Evolutionary conservation across 2,329 filamentous ascomycete genomes (phyloP).

Genomic region (Aspergillus novofumigatus): DNA sequence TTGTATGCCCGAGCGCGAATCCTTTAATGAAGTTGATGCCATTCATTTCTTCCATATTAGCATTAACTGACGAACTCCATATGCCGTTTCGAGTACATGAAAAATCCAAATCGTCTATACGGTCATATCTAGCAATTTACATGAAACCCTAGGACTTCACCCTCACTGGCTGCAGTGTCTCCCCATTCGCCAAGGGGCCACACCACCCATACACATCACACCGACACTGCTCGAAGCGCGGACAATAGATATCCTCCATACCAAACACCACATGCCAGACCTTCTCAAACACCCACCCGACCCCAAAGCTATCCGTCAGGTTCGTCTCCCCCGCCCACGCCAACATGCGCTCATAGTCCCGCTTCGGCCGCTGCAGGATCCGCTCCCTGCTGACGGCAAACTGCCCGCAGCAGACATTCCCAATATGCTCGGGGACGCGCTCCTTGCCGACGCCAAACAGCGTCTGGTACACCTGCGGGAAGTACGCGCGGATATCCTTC

Average conservation of each 20-base stretch:
- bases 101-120: not conserved
- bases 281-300: slow-evolving; percentile 31
- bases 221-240: slow-evolving; percentile 26
- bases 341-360: slow-evolving; percentile 31
- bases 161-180: not conserved
- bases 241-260: slow-evolving; percentile 19
- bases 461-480: slow-evolving; percentile 23
- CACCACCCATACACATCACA: slow-evolving; percentile 30
- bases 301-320: slow-evolving; percentile 26
- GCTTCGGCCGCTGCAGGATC: slow-evolving; percentile 22
- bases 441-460: slow-evolving; percentile 21
- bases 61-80: not conserved
- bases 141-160: not conserved
- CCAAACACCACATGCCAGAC: slow-evolving; percentile 34
- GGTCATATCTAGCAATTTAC: not conserved
- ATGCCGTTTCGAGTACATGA: not conserved
- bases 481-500: slow-evolving; percentile 21
- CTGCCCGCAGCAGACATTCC: slow-evolving; percentile 33
- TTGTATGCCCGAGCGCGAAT: too few relatives aligned
- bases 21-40: too few relatives aligned
- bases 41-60: not conserved
- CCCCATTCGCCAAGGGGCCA: not conserved
- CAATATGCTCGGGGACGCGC: slow-evolving; percentile 24
- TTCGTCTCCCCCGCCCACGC: slow-evolving; percentile 29
- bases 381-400: slow-evolving; percentile 31